A percentile compares a stretch with the other conserved stretches of the same genome.
These are phyloP conservation scores for Epichloe elymi DNA, from an alignment of 2,329 filamentous ascomycete genomes.

Conservation along the genomic window DNA sequence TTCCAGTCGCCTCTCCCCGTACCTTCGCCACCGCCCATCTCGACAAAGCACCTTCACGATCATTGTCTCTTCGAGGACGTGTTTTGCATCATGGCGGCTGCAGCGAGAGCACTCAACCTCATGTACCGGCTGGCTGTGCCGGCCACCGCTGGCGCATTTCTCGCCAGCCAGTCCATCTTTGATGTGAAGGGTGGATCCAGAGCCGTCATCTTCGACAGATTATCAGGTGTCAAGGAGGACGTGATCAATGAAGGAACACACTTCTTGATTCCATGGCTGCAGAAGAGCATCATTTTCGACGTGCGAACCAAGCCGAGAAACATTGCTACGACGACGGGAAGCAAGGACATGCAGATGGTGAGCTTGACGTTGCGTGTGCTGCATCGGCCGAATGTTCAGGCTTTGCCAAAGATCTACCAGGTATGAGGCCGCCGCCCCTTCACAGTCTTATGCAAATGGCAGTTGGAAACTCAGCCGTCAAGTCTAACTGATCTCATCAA, in stretches of 20 bases:
- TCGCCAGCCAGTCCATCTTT: conserved; percentile 75
- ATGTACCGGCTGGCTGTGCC: conserved; percentile 63
- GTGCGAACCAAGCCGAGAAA: conserved; percentile 95
- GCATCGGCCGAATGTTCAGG: conserved; percentile 85
- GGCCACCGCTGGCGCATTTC: conserved; percentile 50
- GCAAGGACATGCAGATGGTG: conserved; percentile 99
- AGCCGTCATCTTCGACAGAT: conserved; percentile 93
- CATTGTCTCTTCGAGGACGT: neutral
- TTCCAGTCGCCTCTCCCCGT: neutral
- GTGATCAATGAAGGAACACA: conserved; percentile 96
- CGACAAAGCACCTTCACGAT: neutral
- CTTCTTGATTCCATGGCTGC: conserved; percentile 91
- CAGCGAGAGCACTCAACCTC: conserved; percentile 43
- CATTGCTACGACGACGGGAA: conserved; percentile 92
- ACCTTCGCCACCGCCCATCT: neutral
- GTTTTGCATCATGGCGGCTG: conserved; percentile 30
- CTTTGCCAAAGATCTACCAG: conserved; percentile 96
- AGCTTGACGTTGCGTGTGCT: conserved; percentile 92
- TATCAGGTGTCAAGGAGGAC: conserved; percentile 81
- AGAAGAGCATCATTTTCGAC: conserved; percentile 89
- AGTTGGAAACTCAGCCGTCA: neutral
- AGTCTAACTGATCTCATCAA: conserved; percentile 31
- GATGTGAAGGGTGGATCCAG: conserved; percentile 91
- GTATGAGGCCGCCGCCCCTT: conserved; percentile 30
- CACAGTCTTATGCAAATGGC: neutral